Evolutionary conservation across 208 protist genomes (phyloP), one percentile per base, ranked within the genome.

Genomic region (Crithidia brevicula): DNA sequence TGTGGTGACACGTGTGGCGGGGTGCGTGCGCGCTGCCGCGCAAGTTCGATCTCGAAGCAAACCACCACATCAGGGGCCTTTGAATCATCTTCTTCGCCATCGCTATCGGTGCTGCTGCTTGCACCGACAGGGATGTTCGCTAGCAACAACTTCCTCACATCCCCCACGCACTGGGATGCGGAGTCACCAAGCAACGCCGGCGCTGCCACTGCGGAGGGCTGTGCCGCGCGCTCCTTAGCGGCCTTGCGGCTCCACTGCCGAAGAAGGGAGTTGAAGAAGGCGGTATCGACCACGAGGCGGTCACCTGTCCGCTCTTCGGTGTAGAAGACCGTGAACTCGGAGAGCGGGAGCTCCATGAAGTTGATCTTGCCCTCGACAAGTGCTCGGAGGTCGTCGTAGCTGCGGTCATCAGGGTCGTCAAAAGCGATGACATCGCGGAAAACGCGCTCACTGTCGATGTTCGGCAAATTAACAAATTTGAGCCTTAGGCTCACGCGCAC

Each of bases 211-310:
- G 43, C 42, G 11, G 53, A 15, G 0, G 43, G 28, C 28, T 49
- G 33, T 31, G 31, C 38, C 28, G 25, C n/a, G 27, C 56, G 70
- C 22, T 63, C 30, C 25, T 52, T 64, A 3, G 70, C 46, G 15
- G 9, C 63, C n/a, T 20, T 46, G 46, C 63, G 72, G 25, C 25
- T 52, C 82, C 85, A 90, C 34, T 64, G 62, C 27, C 69, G 62
- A 5, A 90, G 40, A 13, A 95, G 68, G 31, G 82, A 66, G 23
- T 38, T 66, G 28, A 87, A 85, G 50, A 92, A 88, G n/a, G 82
- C 77, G 56, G 83, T 83, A 58, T 95, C 89, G 0, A 95, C 87
- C 0, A 95, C 89, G 16, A 95, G 49, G n/a, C 85, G 81, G 61
- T 95, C 86, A 1, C 79, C 74, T 20, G 69, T 81, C 20, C 20